Percentiles rank a stretch among this genome's conserved stretches.
Conservation (phyloP, 257 asterid genomes). For the Solanum habrochaites region DNA sequence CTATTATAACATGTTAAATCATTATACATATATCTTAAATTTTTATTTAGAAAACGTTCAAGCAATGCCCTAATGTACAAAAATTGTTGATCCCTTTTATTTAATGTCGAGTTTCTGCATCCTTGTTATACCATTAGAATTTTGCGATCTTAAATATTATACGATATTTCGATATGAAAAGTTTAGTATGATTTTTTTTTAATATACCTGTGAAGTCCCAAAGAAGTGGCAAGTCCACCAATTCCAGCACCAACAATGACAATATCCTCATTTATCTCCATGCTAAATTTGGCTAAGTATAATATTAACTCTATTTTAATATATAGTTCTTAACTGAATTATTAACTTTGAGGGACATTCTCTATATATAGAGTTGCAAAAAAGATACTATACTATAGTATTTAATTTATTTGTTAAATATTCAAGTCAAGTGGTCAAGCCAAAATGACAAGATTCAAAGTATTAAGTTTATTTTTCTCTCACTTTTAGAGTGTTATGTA, state of each 20-base stretch:
- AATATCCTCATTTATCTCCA: slow-evolving; percentile 8
- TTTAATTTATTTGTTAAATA: background rate
- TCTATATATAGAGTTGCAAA: background rate
- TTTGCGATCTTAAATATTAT: background rate
- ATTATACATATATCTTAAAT: too few relatives aligned
- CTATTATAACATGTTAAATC: too few relatives aligned
- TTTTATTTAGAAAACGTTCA: too few relatives aligned
- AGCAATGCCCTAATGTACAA: too few relatives aligned
- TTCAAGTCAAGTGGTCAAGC: background rate
- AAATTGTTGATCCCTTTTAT: too few relatives aligned
- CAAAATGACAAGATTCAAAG: background rate
- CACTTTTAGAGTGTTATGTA: background rate
- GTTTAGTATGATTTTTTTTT: background rate
- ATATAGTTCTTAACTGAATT: background rate
- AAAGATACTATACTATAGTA: background rate
- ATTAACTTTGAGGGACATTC: background rate
- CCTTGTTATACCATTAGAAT: background rate
- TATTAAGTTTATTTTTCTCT: too few relatives aligned
- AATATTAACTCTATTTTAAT: background rate
- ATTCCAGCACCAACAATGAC: slow-evolving; percentile 39
- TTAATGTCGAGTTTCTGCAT: too few relatives aligned
- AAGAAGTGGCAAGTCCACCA: slow-evolving; percentile 27
- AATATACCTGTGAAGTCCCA: slow-evolving; percentile 35
- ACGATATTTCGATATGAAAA: background rate
- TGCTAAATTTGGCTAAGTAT: background rate